Evolutionary conservation across 2,329 filamentous ascomycete species (phyloP), one percentile per base, ranked within the genome.

Genomic region (Arthrobotrys iridis): DNA sequence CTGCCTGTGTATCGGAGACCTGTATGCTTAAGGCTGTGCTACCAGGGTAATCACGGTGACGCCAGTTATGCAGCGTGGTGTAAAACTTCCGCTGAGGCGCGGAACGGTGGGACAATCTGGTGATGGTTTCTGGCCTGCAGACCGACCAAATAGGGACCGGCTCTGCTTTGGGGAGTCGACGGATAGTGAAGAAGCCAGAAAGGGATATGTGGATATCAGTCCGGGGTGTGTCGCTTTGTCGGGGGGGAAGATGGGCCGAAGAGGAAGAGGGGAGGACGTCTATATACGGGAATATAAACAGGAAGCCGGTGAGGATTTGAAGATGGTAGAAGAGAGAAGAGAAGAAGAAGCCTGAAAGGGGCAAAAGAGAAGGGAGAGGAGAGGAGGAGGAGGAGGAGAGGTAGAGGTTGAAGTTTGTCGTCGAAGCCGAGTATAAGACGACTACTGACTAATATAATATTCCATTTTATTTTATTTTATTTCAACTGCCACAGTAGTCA

Each of bases 41-140:
- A 46, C 65, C 65, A 37, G 62, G 55, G 57, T 60, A 62, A n/a
- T 62, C 43, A 35, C 57, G 55, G 57, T 33, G 65, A 46, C 15
- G 46, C 37, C n/a, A 71, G 50, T 57, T 63, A 58, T 64, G 48
- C 46, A 55, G 33, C 33, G 55, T 48, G 46, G 40, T 62, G 37
- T 30, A 41, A 57, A 37, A 24, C 22, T 20, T 68, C 71, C 71
- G 71, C 52, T 22, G 46, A 55, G 48, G 71, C 71, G 71, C 58
- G 71, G 71, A 58, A 57, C 63, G 57, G 71, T 57, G 71, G 71
- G 63, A 74, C 35, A 40, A 59, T 33, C 50, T 55, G 50, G 50
- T 37, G 50, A 55, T 55, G 46, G 46, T 52, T 52, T n/a, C n/a
- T 13, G 46, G 22, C n/a, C n/a, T 52, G 50, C 50, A 55, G 46